phyloP scores from a whole-genome alignment of 768 basidiomycete genomes.

The Termitomyces heimii region DNA sequence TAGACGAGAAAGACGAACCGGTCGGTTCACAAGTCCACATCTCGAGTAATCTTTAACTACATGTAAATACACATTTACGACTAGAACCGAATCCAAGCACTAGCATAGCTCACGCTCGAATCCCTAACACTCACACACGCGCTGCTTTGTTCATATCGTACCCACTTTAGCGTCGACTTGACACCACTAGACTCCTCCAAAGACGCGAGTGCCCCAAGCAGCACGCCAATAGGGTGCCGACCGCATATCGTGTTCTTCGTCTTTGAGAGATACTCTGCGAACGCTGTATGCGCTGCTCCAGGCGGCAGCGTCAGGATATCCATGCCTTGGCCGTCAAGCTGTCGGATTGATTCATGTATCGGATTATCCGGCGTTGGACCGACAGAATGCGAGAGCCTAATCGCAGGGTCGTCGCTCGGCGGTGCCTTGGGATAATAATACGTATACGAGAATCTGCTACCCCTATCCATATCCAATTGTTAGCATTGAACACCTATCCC shows the following conservation, averaged over 20 bases:
- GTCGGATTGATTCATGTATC: slow-evolving; percentile 79
- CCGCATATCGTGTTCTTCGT: slow-evolving; percentile 98
- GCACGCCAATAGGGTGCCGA: slow-evolving; percentile 89
- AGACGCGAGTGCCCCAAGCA: slow-evolving; percentile 68
- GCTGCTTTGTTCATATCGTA: slow-evolving; percentile 92
- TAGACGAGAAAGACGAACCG: slow-evolving; percentile 40
- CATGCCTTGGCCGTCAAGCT: slow-evolving; percentile 86
- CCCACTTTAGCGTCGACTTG: slow-evolving; percentile 61
- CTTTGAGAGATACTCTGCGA: slow-evolving; percentile 58
- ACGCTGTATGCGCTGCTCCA: slow-evolving; percentile 49
- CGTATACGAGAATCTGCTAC: slow-evolving; percentile 80
- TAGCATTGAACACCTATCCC: not conserved
- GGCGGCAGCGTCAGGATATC: slow-evolving; percentile 56
- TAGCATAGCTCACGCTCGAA: slow-evolving; percentile 96
- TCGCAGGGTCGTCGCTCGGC: slow-evolving; percentile 36
- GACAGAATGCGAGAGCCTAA: slow-evolving; percentile 43
- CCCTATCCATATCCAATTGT: slow-evolving; percentile 36
- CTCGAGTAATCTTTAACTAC: slow-evolving; percentile 33
- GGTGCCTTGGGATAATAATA: slow-evolving; percentile 72
- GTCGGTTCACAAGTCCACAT: slow-evolving; percentile 43
- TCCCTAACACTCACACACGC: slow-evolving; percentile 60
- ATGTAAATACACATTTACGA: too few species aligned
- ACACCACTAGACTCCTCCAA: slow-evolving; percentile 39
- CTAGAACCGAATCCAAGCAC: slow-evolving; percentile 72
- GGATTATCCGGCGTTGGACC: slow-evolving; percentile 44